Evolutionary conservation across 2,329 filamentous ascomycete species (phyloP), one percentile per base, ranked within the genome.

Genomic region (Penicillium griseofulvum): DNA sequence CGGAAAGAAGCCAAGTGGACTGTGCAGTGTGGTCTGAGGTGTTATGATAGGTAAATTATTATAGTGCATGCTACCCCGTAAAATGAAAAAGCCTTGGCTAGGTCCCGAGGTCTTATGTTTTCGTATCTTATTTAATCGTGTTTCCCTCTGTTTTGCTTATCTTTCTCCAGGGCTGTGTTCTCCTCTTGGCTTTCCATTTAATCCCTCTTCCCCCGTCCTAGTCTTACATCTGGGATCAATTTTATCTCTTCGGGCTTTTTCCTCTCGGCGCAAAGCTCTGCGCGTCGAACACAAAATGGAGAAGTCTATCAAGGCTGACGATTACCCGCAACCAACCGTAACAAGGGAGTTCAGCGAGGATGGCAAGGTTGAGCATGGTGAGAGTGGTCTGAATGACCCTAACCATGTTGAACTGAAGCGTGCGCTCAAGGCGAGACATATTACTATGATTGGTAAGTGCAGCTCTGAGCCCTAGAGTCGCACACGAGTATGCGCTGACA

Each of bases 361-460:
- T 37, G 61, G 63, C 14, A 51, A 50, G 8, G 55, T 60, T 4
- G 66, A 71, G 37, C 63, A 67, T 28, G 65, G 1, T 34, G n/a
- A 19, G 14, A 34, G 64, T 42, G 58, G 62, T 14, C 54, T 70
- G 9, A 56, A 60, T 10, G 63, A 66, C 9, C 62, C 62, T 10
- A 63, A 68, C 11, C 65, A 68, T 61, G 68, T 65, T 24, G 63
- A 69, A 5, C 70, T 78, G n/a, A 72, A 75, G 31, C 74, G 76
- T 36, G 75, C 72, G 43, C 71, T 76, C 51, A 73, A 72, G 57
- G 68, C 75, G 26, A 71, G 73, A 46, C 73, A 74, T 54, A 74
- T 73, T 55, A 72, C 72, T 26, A 77, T 75, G 74, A 74, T 76
- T 65, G 74, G 68, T 72, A 65, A n/a, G 61, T 39, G 9, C 16